phyloP scores from a whole-genome alignment of 2,329 filamentous ascomycete species.

The Huntiella savannae region DNA sequence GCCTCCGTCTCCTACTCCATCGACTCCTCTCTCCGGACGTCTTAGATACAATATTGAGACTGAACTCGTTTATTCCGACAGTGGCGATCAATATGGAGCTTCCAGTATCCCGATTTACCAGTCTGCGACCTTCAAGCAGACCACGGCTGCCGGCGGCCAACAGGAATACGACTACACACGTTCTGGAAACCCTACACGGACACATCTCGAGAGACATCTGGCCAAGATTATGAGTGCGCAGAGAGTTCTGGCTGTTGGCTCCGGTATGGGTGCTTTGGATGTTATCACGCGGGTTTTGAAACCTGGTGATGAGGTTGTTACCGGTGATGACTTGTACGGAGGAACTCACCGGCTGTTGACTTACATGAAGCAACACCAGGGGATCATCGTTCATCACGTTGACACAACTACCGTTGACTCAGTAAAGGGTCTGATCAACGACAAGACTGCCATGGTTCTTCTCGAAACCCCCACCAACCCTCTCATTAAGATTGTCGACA shows the following conservation, averaged over 20 bases:
- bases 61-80: constrained; percentile 89
- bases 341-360: constrained; percentile 87
- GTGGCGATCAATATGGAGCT: constrained; percentile 90
- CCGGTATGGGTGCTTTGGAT: constrained; percentile 92
- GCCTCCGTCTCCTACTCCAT: constrained; percentile 82
- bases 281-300: constrained; percentile 82
- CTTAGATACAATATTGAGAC: constrained; percentile 82
- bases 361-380: constrained; percentile 73
- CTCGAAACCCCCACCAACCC: constrained; percentile 96
- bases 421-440: constrained; percentile 48
- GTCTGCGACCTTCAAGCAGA: constrained; percentile 95
- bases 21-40: constrained; percentile 66
- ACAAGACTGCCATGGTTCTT: constrained; percentile 85
- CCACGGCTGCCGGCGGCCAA: constrained; percentile 55
- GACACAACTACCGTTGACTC: constrained; percentile 68
- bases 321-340: constrained; percentile 90
- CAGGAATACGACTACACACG: constrained; percentile 96
- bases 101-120: constrained; percentile 97
- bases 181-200: constrained; percentile 89
- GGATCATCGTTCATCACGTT: constrained; percentile 87
- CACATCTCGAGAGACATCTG: constrained; percentile 86
- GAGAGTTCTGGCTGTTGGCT: constrained; percentile 80
- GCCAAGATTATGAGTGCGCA: constrained; percentile 98
- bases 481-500: constrained; percentile 92
- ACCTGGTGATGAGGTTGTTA: constrained; percentile 91